Base-by-base conservation (phyloP, 768 basidiomycete species). In the Naganishia vishniacii region DNA sequence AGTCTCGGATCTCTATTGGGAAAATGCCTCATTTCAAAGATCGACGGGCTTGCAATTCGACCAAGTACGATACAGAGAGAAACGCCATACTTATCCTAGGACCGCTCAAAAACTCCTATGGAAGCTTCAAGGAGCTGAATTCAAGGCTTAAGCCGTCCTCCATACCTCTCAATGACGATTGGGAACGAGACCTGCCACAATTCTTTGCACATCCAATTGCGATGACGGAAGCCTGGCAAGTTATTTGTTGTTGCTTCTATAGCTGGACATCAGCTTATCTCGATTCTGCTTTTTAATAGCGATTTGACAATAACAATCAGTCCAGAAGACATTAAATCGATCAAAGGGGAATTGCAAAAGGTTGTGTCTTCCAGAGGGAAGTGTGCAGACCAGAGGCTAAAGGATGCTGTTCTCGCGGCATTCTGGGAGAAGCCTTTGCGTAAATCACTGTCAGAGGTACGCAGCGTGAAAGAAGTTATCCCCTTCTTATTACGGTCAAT, bases 211-310 rank as follows among this genome's bases (percentile, higher is more conserved):
- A 34, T 9, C 16, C 31, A 23, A 20, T 56, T n/a, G 40, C 32
- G 13, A 23, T 56, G 9, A 26, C 4, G 53, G 53, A 56, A 16
- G 25, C 37, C 9, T 56, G 53, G 53, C 40, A 56, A 56, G 53
- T 56, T n/a, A 32, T n/a, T n/a, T n/a, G n/a, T n/a, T n/a, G n/a
- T n/a, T n/a, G n/a, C n/a, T n/a, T n/a, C n/a, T n/a, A n/a, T n/a
- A n/a, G n/a, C n/a, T n/a, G n/a, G n/a, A n/a, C n/a, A n/a, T n/a
- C n/a, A n/a, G n/a, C n/a, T n/a, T n/a, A n/a, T n/a, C n/a, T n/a
- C n/a, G n/a, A n/a, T n/a, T n/a, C n/a, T 37, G 1, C 37, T 34
- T 37, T 26, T 56, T 20, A 4, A 4, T 34, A 56, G 53, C 23
- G 31, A 56, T 26, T 15, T 56, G 20, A 23, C 53, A 16, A 12